phyloP scores from a whole-genome alignment of 495 filamentous ascomycete species.

The Pseudomonodictys pantanalensis region DNA sequence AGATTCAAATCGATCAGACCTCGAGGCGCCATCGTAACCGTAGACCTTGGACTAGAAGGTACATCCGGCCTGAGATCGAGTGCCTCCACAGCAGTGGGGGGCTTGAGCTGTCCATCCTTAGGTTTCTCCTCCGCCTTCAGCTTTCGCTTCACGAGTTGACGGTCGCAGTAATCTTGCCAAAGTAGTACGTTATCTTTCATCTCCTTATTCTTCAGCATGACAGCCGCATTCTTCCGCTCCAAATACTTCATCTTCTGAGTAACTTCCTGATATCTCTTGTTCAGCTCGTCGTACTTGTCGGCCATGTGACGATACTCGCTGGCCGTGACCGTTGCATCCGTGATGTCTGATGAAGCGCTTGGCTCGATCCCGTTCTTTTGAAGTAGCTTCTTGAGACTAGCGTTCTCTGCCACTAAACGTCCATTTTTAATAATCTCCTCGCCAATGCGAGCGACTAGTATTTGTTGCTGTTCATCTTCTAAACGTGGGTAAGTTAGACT shows the following conservation, averaged over 20 bases:
- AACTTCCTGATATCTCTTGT: conserved; percentile 16
- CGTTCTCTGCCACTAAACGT: conserved; percentile 19
- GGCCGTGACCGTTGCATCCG: conserved; percentile 4
- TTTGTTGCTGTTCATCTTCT: conserved; percentile 28
- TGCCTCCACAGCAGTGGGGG: background rate
- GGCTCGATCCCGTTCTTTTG: background rate
- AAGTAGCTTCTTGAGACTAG: conserved; percentile 13
- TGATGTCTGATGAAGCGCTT: background rate
- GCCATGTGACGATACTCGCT: conserved; percentile 23
- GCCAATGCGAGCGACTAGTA: conserved; percentile 10
- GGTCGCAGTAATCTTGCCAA: conserved; percentile 31
- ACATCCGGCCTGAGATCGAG: background rate
- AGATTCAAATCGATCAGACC: background rate
- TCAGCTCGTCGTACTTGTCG: conserved; percentile 32
- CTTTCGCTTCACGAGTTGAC: conserved; percentile 7
- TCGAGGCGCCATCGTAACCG: background rate
- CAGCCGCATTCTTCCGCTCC: conserved; percentile 15
- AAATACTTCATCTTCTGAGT: conserved; percentile 16
- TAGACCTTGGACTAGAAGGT: conserved; percentile 2
- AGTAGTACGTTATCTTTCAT: conserved; percentile 30
- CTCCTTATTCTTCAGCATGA: conserved; percentile 31
- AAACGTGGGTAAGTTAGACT: background rate
- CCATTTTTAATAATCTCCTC: conserved; percentile 22
- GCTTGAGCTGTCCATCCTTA: background rate
- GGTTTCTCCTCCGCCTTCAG: background rate